These are phyloP conservation scores for Daldinia decipiens DNA, from an alignment of 495 filamentous ascomycete genomes.

Conservation along the genomic window DNA sequence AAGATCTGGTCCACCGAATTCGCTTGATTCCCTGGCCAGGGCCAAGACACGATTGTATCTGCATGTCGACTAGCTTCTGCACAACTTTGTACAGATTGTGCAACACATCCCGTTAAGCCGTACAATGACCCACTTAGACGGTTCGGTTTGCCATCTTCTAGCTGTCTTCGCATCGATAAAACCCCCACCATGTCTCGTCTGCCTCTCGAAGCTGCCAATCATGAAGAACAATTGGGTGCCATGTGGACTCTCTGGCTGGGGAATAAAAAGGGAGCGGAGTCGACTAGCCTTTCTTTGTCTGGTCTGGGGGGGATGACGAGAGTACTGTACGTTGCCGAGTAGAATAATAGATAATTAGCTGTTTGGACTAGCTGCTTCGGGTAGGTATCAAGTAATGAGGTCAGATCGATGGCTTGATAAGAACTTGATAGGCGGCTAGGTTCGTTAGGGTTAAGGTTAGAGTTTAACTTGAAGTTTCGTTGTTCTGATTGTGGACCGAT, in stretches of 20 bases:
- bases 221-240: constrained; percentile 13
- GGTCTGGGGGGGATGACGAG: constrained; percentile 20
- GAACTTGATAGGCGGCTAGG: background rate
- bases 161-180: constrained; percentile 14
- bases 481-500: constrained; percentile 12
- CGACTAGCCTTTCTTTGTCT: constrained; percentile 23
- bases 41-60: background rate
- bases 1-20: constrained; percentile 2
- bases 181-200: constrained; percentile 17
- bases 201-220: constrained; percentile 20
- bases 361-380: constrained; percentile 33
- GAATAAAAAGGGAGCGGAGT: background rate
- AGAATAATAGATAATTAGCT: constrained; percentile 28
- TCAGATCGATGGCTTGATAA: constrained; percentile 35
- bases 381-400: constrained; percentile 29
- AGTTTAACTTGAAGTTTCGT: background rate
- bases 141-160: constrained; percentile 17
- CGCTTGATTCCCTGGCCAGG: constrained; percentile 4
- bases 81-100: constrained; percentile 31
- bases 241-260: constrained; percentile 29
- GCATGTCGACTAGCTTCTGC: constrained; percentile 11
- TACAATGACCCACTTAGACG: constrained; percentile 27
- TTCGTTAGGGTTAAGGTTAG: constrained; percentile 17
- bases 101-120: constrained; percentile 6
- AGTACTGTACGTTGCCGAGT: constrained; percentile 14